These are phyloP conservation scores for Brachypodium distachyon DNA, from an alignment of 202 grass and related monocot species.

Conservation along the genomic window DNA sequence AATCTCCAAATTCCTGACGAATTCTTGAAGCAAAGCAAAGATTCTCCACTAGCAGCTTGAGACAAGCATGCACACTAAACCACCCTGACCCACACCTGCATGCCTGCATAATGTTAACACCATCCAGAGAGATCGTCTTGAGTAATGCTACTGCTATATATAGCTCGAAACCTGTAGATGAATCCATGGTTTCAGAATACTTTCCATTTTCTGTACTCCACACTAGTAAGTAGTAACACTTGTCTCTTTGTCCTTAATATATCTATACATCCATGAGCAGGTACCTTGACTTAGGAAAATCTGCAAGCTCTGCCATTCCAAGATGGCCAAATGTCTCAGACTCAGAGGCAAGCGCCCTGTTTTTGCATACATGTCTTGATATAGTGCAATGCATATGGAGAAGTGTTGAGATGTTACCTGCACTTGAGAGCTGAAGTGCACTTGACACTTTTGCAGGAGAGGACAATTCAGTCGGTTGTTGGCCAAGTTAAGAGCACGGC, in stretches of 20 bases:
- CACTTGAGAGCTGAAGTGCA: neutral
- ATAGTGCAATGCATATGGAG: neutral
- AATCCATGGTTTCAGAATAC: slow-evolving; percentile 17
- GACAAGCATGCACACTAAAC: slow-evolving; percentile 46
- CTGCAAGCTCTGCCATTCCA: neutral
- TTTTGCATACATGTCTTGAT: neutral
- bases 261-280: slow-evolving; percentile 41
- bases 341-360: slow-evolving; percentile 24
- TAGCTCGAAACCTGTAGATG: slow-evolving; percentile 23
- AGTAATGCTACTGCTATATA: slow-evolving; percentile 23
- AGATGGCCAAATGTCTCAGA: slow-evolving; percentile 28
- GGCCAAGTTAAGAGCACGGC: slow-evolving; percentile 9
- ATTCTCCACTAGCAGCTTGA: slow-evolving; percentile 43
- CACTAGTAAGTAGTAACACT: neutral
- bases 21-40: slow-evolving; percentile 42
- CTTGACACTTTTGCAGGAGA: slow-evolving; percentile 28
- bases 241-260: slow-evolving; percentile 12
- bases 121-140: slow-evolving; percentile 19
- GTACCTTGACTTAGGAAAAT: slow-evolving; percentile 30
- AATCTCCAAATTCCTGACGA: slow-evolving; percentile 29
- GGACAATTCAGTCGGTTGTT: neutral
- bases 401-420: slow-evolving; percentile 7
- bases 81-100: slow-evolving; percentile 36
- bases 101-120: slow-evolving; percentile 34
- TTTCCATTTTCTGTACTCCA: slow-evolving; percentile 10